Conservation (phyloP, 2,329 filamentous ascomycete species). For the Hymenotorrendiella dingleyae region DNA sequence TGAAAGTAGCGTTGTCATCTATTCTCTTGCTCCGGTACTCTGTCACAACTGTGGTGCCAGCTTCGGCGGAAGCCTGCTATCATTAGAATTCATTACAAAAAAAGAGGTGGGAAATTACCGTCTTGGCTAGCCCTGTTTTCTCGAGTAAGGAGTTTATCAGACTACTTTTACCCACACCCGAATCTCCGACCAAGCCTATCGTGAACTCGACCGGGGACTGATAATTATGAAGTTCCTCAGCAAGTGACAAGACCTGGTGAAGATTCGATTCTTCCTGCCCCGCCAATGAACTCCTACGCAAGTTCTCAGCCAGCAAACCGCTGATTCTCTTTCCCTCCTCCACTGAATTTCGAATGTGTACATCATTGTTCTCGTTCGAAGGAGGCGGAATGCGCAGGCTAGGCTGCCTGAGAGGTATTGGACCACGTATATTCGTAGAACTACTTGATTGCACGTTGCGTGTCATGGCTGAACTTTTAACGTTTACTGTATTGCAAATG, state of each 20-base stretch:
- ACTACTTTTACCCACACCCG: slow-evolving; percentile 16
- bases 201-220: slow-evolving; percentile 13
- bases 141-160: slow-evolving; percentile 14
- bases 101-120: slow-evolving; percentile 5
- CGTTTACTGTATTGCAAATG: too few species aligned
- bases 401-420: too few species aligned
- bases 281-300: slow-evolving; percentile 9
- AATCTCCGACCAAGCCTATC: slow-evolving; percentile 15
- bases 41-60: slow-evolving; percentile 9
- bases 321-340: slow-evolving; percentile 8
- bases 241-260: slow-evolving; percentile 8
- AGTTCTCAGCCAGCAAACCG: slow-evolving; percentile 3
- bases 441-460: too few species aligned
- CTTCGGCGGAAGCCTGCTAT: slow-evolving; percentile 8
- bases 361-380: too few species aligned
- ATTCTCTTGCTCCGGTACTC: slow-evolving; percentile 12
- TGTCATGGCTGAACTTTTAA: too few species aligned
- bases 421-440: too few species aligned
- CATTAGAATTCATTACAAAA: background rate
- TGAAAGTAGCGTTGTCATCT: slow-evolving; percentile 8
- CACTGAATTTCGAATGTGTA: slow-evolving; percentile 5
- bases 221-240: slow-evolving; percentile 13
- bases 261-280: slow-evolving; percentile 10
- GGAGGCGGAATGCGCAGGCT: too few species aligned
- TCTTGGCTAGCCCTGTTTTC: slow-evolving; percentile 9